A percentile compares a stretch with the other conserved stretches of the same genome.
These are phyloP conservation scores for Diaporthe sp. DNA, from an alignment of 2,329 filamentous ascomycete species.

Conservation along the genomic window DNA sequence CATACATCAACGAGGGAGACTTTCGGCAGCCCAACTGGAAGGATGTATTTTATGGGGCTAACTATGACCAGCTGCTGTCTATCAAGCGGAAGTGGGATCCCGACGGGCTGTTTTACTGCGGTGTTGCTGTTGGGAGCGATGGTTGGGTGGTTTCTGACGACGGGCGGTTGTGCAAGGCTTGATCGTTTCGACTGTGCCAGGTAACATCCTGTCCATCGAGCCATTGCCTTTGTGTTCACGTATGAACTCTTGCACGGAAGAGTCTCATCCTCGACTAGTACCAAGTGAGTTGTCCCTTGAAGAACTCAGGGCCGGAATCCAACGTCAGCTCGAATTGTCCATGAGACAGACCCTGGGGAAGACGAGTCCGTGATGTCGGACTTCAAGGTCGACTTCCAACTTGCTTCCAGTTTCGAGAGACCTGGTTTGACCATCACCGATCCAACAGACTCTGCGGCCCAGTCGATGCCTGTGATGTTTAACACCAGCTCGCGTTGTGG, in stretches of 20 bases:
- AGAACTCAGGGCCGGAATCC: neutral
- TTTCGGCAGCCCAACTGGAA: slow-evolving; percentile 61
- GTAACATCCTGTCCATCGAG: neutral
- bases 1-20: slow-evolving; percentile 67
- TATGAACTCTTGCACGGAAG: too few relatives aligned
- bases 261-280: neutral
- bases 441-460: too few relatives aligned
- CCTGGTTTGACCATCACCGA: neutral
- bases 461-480: too few relatives aligned
- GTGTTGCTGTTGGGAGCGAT: slow-evolving; percentile 64
- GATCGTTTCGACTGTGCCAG: neutral
- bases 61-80: slow-evolving; percentile 55
- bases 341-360: neutral
- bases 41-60: slow-evolving; percentile 61
- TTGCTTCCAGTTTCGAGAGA: neutral
- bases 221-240: neutral
- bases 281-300: neutral
- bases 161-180: slow-evolving; percentile 46
- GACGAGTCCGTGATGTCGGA: neutral
- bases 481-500: neutral
- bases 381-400: neutral
- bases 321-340: neutral
- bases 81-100: slow-evolving; percentile 66
- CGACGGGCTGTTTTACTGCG: slow-evolving; percentile 61
- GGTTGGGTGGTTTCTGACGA: slow-evolving; percentile 58